Base-by-base conservation (phyloP, 2,329 filamentous ascomycete genomes). In the Claviceps paspali region DNA sequence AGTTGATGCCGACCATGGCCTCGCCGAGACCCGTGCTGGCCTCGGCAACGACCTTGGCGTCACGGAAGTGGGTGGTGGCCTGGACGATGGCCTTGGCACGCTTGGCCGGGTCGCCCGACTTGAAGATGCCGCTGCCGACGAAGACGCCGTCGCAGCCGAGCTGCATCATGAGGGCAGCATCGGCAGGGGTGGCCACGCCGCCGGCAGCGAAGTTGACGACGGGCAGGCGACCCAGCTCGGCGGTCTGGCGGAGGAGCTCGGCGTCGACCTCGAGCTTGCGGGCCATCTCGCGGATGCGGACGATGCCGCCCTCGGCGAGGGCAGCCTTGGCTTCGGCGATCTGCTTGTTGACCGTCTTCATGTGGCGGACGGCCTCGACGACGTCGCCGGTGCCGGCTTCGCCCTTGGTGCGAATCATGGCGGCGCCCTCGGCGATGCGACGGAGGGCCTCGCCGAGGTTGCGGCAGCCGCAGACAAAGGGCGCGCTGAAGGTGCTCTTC, bases 401-500 rank as follows among this genome's bases (percentile, higher is more conserved):
- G 46, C 91, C 91, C 70, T 96, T 98, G 46, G 91, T 98, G 51
- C 91, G 79, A 63, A 98, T 95, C 88, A 98, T 96, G 52, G 88
- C 88, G 8, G 91, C 91, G 45, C 91, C 91, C 65, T 96, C 91
- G 44, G 76, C 74, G 53, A 98, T 86, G 44, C 91, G 74, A 44
- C 91, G 73, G 39, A 98, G 74, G 12, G 91, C 91, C 67, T 98
- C 91, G 43, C 86, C 86, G 10, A 96, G 69, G 67, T 93, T 87
- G 44, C 88, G 74, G 71, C 91, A 96, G 38, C 91, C 91, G 61
- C 91, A 96, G 41, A 98, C 91, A 55, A 96, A 98, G 36, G 91
- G 91, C 15, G 80, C 78, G 53, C 71, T 74, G 69, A 83, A 96
- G 45, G 61, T 61, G 58, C 74, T 68, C 71, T 98, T 98, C 60